Base-by-base conservation (phyloP, 1,139 yeast species). In the Candida sanyaensis region DNA sequence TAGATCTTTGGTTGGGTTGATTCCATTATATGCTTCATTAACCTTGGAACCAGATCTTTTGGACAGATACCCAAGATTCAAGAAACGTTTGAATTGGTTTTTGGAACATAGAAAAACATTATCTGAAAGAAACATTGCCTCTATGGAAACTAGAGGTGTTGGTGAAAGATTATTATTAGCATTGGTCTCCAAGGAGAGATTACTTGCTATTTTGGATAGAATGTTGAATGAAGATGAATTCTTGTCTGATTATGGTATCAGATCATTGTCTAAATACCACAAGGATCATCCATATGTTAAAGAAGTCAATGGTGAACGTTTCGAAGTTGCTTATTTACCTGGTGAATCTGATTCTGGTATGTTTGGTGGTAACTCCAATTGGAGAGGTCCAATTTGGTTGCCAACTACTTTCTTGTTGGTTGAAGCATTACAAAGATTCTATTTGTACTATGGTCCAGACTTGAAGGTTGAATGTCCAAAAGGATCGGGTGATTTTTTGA, bases 361-460 rank as follows among this genome's bases (percentile, higher is more conserved):
- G 82, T 92, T 92, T 77, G 98, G 98, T 48, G 98, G 98, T 55
- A 92, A 92, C 64, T 90, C 97, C 28, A 92, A 91, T 68, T 92
- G 98, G 98, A 80, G 98, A 68, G 98, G 98, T 5, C 97, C 98
- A n/a, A 90, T 92, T 61, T 92, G 98, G 98, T 90, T 92, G 75
- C 97, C 98, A 24, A 90, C 91, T 10, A 91, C 88, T 62, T 92
- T 92, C 68, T 73, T 92, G 55, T 73, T 92, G 44, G 91, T 91
- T 50, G 98, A 92, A 71, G 84, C 97, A 0, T 75, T 92, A 58
- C 96, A 92, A 66, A 78, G 97, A 60, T 91, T 90, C 65, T 91
- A 86, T 68, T 75, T 92, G 65, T 92, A 91, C 73, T 91, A 91
- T 64, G 98, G 98, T 13, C 85, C 93, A 21, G 85, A 80, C 42